Percentiles rank a stretch among this genome's conserved stretches.
Evolutionary conservation across 805 yeast genomes (phyloP).

Genomic region (Kodamaea lidongshanica): DNA sequence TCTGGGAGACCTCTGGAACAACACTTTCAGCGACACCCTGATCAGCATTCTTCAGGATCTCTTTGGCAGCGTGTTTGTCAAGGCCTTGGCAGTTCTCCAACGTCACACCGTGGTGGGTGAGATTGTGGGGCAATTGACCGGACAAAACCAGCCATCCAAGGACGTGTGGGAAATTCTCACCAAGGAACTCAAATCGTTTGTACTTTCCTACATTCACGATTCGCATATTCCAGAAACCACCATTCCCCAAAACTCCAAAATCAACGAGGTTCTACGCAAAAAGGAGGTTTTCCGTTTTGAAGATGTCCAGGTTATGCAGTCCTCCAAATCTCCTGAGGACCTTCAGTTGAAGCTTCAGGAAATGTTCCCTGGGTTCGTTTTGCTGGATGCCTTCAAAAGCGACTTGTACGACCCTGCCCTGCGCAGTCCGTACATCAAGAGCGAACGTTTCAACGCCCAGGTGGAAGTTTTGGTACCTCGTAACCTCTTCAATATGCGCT

Average conservation of each 20-base stretch:
- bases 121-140: conserved; percentile 33
- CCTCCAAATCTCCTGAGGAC: conserved; percentile 24
- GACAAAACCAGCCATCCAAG: conserved; percentile 5
- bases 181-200: conserved; percentile 27
- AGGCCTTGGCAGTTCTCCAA: conserved; percentile 58
- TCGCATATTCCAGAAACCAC: conserved; percentile 10
- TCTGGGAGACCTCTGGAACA: conserved; percentile 22
- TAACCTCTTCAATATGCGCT: conserved; percentile 72
- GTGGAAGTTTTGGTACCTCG: conserved; percentile 64
- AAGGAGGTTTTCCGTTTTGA: conserved; percentile 26
- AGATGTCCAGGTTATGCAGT: conserved; percentile 21
- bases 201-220: conserved; percentile 30
- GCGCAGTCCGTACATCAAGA: conserved; percentile 48
- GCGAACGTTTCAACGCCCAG: conserved; percentile 48
- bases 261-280: conserved; percentile 19
- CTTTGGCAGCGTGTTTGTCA: conserved; percentile 63
- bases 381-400: conserved; percentile 17
- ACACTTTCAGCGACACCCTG: conserved; percentile 40
- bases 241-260: conserved; percentile 9
- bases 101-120: conserved; percentile 62
- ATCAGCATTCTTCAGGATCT: conserved; percentile 60
- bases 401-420: conserved; percentile 8
- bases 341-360: conserved; percentile 41
- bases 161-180: conserved; percentile 27
- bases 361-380: conserved; percentile 64